Base-by-base conservation (phyloP, 345 rosid genomes). In the Rhodamnia argentea region DNA sequence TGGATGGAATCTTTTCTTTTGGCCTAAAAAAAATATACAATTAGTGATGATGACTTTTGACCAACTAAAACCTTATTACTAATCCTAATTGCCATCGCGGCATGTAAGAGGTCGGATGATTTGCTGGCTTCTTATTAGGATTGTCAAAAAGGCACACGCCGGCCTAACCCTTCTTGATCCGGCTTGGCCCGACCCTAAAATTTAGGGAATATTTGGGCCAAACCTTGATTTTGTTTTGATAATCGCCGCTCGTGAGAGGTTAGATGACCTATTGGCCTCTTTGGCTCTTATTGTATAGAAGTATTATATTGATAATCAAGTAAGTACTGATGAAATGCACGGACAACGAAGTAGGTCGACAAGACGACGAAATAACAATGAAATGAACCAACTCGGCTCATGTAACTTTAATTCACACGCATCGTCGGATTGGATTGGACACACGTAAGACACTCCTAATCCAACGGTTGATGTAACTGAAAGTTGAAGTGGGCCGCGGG, bases 371-470 rank as follows among this genome's bases (percentile, higher is more conserved):
- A 9, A 23, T 24, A 4, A 12, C 27, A 70, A 32, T 32, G 7
- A 70, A 70, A 70, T 32, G 47, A 32, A 32, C 44, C 13, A 6
- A 0, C 9, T 20, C 0, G 10, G 24, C 11, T 64, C 78, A 16
- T 32, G 22, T 15, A 62, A 32, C 10, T 23, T 32, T 23, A 32
- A 32, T 32, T 64, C 24, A 18, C 24, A 64, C 37, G 44, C 8
- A 64, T 5, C 24, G 13, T 32, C 0, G 6, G 44, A 32, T 29
- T 2, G 14, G 5, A 64, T 16, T 0, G 11, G 10, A 37, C 20
- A 16, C 0, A 16, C 23, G 9, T 14, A 29, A 15, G 2, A 64
- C 3, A 22, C 42, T 64, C 12, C 2, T 15, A 29, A 64, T 64
- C 5, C 18, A 1, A 29, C 3, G 76, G 2, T 8, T 32, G 76